Base-by-base conservation (phyloP, 129 eudicot genomes). In the Ambrosia artemisiifolia region DNA sequence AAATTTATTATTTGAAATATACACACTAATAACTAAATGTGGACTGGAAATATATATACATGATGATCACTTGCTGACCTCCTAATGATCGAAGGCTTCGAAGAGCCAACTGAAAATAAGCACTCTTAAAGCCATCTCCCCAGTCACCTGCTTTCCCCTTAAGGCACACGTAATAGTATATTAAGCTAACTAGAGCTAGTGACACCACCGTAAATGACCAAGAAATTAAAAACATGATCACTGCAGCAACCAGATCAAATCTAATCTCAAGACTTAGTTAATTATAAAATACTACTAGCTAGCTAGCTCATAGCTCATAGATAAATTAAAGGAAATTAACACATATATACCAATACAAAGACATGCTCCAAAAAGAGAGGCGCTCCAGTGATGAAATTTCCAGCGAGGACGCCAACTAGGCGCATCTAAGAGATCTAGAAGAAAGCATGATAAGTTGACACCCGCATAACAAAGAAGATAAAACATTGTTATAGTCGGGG, bases 391-490 rank as follows among this genome's bases (percentile, higher is more conserved):
- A 82, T 95, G 99, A 80, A 88, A 95, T 67, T 90, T 95, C 99
- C 99, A 95, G 60, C 99, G 82, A 65, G 99, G 99, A 62, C 99
- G 99, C 99, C 99, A 95, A 87, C 99, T 95, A 79, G 99, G 99
- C 72, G 99, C 99, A 81, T 95, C 99, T 36, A 95, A 66, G 32
- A 95, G 91, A 67, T 95, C 99, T 83, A 95, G 85, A 71, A 95
- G 99, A 66, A 95, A 95, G 83, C 99, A 91, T 49, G 99, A 95
- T 78, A 95, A 83, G 82, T 95, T 95, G 71, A 95, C 97, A n/a
- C 99, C 99, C 57, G 91, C 97, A 18, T 95, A 95, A 80, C 99
- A 95, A 51, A 95, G 79, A 43, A 95, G 90, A 87, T 87, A 95
- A 76, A 95, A 95, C 97, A 95, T 95, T 59, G 99, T 95, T 75